Conservation (phyloP, 495 filamentous ascomycete species). For the Talaromyces ruber region DNA sequence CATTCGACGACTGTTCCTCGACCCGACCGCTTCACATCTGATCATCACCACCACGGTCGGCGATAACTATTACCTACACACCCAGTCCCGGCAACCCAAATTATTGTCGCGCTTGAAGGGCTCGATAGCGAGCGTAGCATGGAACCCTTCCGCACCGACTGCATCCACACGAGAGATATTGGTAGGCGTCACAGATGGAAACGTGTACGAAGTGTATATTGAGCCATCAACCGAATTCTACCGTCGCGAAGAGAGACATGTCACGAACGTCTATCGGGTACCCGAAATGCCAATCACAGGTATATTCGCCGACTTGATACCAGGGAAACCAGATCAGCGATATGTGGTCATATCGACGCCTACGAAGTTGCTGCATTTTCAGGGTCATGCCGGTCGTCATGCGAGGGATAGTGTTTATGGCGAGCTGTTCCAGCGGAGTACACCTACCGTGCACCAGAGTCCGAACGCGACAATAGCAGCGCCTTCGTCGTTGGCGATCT, state of each 20-base stretch:
- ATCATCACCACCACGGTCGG: conserved; percentile 84
- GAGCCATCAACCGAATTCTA: conserved; percentile 92
- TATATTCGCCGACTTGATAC: conserved; percentile 67
- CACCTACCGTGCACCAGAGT: conserved; percentile 63
- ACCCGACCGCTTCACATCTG: conserved; percentile 90
- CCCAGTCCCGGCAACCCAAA: conserved; percentile 82
- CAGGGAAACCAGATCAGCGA: conserved; percentile 57
- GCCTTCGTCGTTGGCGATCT: conserved; percentile 59
- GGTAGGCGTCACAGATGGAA: conserved; percentile 82
- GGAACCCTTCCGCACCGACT: conserved; percentile 95
- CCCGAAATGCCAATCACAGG: conserved; percentile 74
- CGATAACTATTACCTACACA: conserved; percentile 97
- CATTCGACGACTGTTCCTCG: conserved; percentile 92
- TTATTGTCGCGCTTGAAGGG: conserved; percentile 74
- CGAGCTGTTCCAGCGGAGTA: conserved; percentile 80
- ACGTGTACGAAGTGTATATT: conserved; percentile 91
- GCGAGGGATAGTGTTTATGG: conserved; percentile 81
- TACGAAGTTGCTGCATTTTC: conserved; percentile 64
- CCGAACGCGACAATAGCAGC: conserved; percentile 43
- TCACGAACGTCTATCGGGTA: conserved; percentile 69
- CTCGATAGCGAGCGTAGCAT: conserved; percentile 86
- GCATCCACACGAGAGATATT: conserved; percentile 94
- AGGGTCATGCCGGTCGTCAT: conserved; percentile 62
- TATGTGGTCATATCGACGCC: conserved; percentile 72
- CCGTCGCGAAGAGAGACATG: conserved; percentile 85